phyloP scores from a whole-genome alignment of 495 filamentous ascomycete genomes.

The Zalerion maritima region DNA sequence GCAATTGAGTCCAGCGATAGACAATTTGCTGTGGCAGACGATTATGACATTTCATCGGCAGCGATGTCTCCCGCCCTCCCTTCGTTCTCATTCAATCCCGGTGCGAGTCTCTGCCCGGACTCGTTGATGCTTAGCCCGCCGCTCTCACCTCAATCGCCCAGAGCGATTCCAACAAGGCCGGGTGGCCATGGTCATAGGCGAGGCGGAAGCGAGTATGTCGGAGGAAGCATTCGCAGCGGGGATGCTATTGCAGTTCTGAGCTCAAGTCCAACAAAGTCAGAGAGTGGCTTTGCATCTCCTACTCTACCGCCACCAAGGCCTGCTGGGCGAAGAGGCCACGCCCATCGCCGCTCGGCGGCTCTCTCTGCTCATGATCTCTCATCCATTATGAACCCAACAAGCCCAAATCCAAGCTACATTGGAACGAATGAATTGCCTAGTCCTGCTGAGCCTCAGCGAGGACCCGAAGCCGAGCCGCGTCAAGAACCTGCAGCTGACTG shows the following conservation, averaged over 20 bases:
- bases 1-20: conserved; percentile 23
- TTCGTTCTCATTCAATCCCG: conserved; percentile 23
- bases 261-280: conserved; percentile 48
- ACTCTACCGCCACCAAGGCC: conserved; percentile 33
- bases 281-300: conserved; percentile 37
- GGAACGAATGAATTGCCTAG: conserved; percentile 54
- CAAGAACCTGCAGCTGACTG: conserved; percentile 1
- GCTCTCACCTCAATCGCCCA: conserved; percentile 30
- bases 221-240: conserved; percentile 47
- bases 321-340: conserved; percentile 50
- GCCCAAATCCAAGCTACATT: conserved; percentile 26
- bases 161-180: conserved; percentile 25
- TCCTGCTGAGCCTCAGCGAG: conserved; percentile 34
- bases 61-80: conserved; percentile 19
- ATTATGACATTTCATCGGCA: conserved; percentile 8
- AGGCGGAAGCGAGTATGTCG: conserved; percentile 66
- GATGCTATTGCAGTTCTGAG: conserved; percentile 42
- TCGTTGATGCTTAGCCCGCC: conserved; percentile 25
- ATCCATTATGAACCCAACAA: conserved; percentile 48
- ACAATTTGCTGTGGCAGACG: conserved; percentile 8
- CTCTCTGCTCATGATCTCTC: conserved; percentile 74
- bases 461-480: conserved; percentile 3
- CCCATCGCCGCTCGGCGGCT: conserved; percentile 73
- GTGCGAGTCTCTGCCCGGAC: conserved; percentile 11
- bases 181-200: conserved; percentile 47